Base-by-base conservation (phyloP, 306 rosid genomes). In the Cucurbita maxima region DNA sequence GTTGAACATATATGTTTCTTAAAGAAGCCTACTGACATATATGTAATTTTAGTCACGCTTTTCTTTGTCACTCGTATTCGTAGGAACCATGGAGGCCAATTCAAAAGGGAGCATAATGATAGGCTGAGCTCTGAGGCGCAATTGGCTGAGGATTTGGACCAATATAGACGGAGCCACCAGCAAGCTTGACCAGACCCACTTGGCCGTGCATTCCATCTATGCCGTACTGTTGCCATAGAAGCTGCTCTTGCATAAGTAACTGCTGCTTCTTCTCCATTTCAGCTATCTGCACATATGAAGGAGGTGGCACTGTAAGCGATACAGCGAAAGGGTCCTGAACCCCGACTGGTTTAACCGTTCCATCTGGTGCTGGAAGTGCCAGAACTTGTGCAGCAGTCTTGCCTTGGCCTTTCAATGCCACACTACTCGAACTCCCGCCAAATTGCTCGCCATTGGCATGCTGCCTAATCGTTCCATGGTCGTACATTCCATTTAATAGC, bases 361-460 rank as follows among this genome's bases (percentile, higher is more conserved):
- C 96, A 3, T 88, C 98, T 0, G 98, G 98, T 2, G 92, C 96
- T 10, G 96, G 98, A 82, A 92, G 75, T 55, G 96, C 95, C 76
- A 92, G 86, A 79, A 89, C 73, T 0, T 80, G 88, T 2, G 76
- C 75, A 1, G 81, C 75, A 43, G 47, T 72, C 84, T 83, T 88
- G 77, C 91, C 84, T 22, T 45, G 73, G 73, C 76, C 82, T 1
- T 88, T 88, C 76, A 88, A 53, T 64, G 86, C 88, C 78, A 88
- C 89, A 48, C 98, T 90, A 58, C 98, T 92, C 19, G 90, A 84
- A 77, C 98, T 92, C 44, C 98, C 96, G 40, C 91, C 80, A 43
- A 87, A 51, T 20, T 90, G 88, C 73, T 76, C 25, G 66, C 86
- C 75, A 82, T 75, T 87, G 67, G 82, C 86, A 47, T 92, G 96